These are phyloP conservation scores for Populus ilicifolia DNA, from an alignment of 345 rosid species.

Conservation along the genomic window DNA sequence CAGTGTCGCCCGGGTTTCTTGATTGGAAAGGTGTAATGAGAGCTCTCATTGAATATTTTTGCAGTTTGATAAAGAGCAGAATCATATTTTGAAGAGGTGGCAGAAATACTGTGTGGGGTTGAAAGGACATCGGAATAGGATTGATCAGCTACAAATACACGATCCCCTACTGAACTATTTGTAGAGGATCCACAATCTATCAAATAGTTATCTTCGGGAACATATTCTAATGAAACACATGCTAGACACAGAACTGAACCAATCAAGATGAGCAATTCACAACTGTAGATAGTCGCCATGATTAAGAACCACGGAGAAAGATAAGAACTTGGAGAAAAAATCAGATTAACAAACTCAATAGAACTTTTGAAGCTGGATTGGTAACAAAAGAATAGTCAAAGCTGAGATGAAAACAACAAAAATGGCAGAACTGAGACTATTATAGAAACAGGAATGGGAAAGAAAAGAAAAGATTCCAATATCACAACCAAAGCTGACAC, in stretches of 20 bases:
- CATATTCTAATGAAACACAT: constrained; percentile 39
- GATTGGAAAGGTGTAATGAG: constrained; percentile 48
- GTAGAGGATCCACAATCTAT: constrained; percentile 64
- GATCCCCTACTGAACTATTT: constrained; percentile 36
- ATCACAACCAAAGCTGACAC: not conserved
- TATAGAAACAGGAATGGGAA: not conserved
- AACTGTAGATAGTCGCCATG: constrained; percentile 31
- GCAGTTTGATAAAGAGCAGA: constrained; percentile 56
- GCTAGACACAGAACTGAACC: constrained; percentile 26
- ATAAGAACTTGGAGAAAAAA: not conserved
- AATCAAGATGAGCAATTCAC: constrained; percentile 24
- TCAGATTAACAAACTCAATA: not conserved
- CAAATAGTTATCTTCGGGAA: constrained; percentile 46
- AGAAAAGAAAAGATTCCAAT: not conserved
- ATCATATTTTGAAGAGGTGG: constrained; percentile 23
- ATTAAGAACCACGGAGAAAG: not conserved
- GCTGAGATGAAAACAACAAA: not conserved
- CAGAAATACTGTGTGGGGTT: not conserved
- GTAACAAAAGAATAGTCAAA: not conserved
- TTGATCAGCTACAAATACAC: constrained; percentile 37
- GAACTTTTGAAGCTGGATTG: not conserved
- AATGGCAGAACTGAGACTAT: not conserved
- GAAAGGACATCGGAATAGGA: constrained; percentile 10
- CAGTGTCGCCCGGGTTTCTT: constrained; percentile 51
- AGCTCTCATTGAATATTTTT: constrained; percentile 40